Conservation (phyloP, 2,329 filamentous ascomycete species). For the Lasiodiplodia gonubiensis region DNA sequence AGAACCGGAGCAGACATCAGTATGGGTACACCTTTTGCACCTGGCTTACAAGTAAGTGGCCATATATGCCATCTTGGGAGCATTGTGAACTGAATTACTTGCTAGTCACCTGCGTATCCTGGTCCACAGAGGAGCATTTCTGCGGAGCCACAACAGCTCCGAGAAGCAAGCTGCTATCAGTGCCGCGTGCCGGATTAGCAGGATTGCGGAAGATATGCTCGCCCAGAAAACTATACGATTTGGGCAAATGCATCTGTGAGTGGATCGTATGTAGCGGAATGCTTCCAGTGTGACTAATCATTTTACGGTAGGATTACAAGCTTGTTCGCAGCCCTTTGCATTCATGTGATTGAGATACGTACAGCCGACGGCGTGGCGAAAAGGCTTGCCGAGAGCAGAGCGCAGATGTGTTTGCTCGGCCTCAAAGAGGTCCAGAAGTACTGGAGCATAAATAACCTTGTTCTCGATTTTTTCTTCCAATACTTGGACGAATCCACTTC, state of each 20-base stretch:
- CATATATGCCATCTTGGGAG: constrained; percentile 34
- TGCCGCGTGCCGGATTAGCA: constrained; percentile 53
- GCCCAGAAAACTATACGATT: constrained; percentile 52
- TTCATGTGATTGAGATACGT: constrained; percentile 54
- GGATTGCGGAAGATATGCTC: constrained; percentile 57
- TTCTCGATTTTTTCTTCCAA: constrained; percentile 56
- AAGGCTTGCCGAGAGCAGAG: constrained; percentile 56
- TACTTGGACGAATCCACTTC: constrained; percentile 55
- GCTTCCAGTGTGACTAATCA: not conserved
- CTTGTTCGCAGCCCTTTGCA: constrained; percentile 56
- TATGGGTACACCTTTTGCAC: constrained; percentile 3
- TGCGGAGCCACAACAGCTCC: constrained; percentile 41
- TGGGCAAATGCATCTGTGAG: constrained; percentile 50
- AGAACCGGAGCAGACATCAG: not conserved
- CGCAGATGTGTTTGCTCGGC: constrained; percentile 55
- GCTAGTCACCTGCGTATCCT: constrained; percentile 57
- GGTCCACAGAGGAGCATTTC: constrained; percentile 52
- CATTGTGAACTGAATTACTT: constrained; percentile 47
- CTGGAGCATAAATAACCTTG: constrained; percentile 58
- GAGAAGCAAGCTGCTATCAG: constrained; percentile 52
- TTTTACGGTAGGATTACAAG: constrained; percentile 48
- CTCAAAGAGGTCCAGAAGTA: constrained; percentile 56
- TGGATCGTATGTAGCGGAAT: constrained; percentile 33
- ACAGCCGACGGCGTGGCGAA: constrained; percentile 45
- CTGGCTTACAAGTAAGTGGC: constrained; percentile 10